Evolutionary conservation across 2,329 filamentous ascomycete genomes (phyloP).

Genomic region (Fusarium gaditjirri): DNA sequence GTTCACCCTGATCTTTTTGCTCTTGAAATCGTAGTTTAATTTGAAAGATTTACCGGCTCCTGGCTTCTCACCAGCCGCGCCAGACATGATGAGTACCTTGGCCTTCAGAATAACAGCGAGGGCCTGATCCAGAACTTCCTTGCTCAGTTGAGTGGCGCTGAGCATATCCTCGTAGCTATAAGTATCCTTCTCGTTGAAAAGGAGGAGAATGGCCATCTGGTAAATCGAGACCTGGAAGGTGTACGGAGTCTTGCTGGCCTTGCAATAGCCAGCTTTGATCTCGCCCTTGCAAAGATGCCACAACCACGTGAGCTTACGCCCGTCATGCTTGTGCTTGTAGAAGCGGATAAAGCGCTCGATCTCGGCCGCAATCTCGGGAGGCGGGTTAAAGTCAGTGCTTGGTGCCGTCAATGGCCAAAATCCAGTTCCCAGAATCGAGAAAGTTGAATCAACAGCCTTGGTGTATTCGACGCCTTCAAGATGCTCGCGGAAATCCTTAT

Average conservation of each 20-base stretch:
- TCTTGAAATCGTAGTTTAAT: constrained; percentile 96
- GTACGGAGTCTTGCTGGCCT: constrained; percentile 87
- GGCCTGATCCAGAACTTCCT: constrained; percentile 87
- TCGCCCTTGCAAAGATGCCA: constrained; percentile 99
- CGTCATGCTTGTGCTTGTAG: constrained; percentile 96
- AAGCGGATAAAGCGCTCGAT: constrained; percentile 91
- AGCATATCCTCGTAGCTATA: constrained; percentile 90
- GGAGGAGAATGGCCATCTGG: constrained; percentile 93
- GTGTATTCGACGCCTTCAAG: constrained; percentile 65
- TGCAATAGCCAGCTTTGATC: constrained; percentile 92
- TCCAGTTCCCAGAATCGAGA: constrained; percentile 92
- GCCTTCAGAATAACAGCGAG: constrained; percentile 90
- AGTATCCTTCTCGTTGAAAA: constrained; percentile 92
- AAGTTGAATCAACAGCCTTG: constrained; percentile 83
- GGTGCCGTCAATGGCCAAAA: constrained; percentile 96
- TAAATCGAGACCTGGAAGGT: constrained; percentile 98
- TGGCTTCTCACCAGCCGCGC: constrained; percentile 76
- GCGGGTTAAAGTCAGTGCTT: constrained; percentile 88
- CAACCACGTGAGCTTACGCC: constrained; percentile 95
- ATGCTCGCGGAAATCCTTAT: constrained; percentile 86
- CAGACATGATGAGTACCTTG: constrained; percentile 81
- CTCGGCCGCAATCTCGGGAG: constrained; percentile 83
- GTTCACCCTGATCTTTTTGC: constrained; percentile 98
- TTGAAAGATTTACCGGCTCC: constrained; percentile 82
- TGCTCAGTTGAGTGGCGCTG: constrained; percentile 80